Base-by-base conservation (phyloP, 1,284 basidiomycete species). In the Fomitopsis pinicola region DNA sequence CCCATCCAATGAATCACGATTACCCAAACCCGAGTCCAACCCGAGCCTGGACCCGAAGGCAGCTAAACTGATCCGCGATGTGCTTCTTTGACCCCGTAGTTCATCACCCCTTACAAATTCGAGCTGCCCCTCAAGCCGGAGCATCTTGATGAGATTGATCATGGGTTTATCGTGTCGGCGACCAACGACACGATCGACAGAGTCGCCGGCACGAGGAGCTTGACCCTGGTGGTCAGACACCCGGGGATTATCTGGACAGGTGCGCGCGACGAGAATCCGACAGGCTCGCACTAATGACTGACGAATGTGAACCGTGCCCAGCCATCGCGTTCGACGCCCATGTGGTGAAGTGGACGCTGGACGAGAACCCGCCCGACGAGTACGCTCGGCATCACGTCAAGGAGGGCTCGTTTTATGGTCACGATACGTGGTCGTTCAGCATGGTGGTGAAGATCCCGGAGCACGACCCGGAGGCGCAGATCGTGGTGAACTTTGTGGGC, bases 261-360 rank as follows among this genome's bases (percentile, higher is more conserved):
- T 87, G 67, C 59, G 82, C 28, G 28, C 45, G 45, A n/a, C 45
- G 28, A 50, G 28, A 2, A 26, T 30, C 28, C 28, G 22, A 26
- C 45, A 22, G 12, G 17, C 38, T 48, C 19, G 45, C 22, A 28
- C 5, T 4, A 30, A 30, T 63, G 52, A 57, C 15, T 67, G 35
- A 63, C 19, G 19, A 42, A 36, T 33, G 38, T 33, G 14, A 17
- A 12, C 33, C 17, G 55, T 60, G 59, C 64, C 60, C 71, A 84
- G 94, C 93, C 1, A 83, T 99, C 58, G 92, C 94, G 0, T 98
- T 99, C 69, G 91, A 96, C 59, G 96, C 94, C 0, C 91, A 97
- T 64, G 92, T 99, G 7, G 73, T 96, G 17, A 77, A 84, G 59
- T 98, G 97, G 97, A 89, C 83, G 36, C 79, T 95, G 44, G 90